Percentiles rank a stretch among this genome's conserved stretches.
These are phyloP conservation scores for Boletus subparvulus DNA, from an alignment of 768 basidiomycete genomes.

Conservation along the genomic window DNA sequence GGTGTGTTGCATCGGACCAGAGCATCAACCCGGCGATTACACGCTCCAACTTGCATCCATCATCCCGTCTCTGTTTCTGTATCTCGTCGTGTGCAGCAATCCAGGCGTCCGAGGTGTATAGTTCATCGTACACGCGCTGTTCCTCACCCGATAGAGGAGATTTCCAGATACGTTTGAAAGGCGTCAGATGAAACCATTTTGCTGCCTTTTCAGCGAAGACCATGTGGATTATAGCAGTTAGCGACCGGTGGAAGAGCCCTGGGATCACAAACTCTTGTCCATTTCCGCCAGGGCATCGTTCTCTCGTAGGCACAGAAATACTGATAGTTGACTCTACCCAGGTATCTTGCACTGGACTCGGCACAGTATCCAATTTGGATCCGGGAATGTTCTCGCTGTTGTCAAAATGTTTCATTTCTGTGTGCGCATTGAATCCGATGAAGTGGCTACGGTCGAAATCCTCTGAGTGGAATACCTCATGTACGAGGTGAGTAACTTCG, in stretches of 20 bases:
- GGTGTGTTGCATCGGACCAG: neutral
- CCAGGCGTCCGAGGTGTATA: too few relatives aligned
- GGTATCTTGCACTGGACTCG: too few relatives aligned
- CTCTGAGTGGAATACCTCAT: neutral
- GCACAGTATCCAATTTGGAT: too few relatives aligned
- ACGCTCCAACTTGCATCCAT: slow-evolving; percentile 12
- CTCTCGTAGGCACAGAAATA: too few relatives aligned
- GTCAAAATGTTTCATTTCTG: too few relatives aligned
- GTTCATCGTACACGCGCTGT: too few relatives aligned
- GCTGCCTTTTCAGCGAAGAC: slow-evolving; percentile 4
- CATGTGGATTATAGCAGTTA: slow-evolving; percentile 13
- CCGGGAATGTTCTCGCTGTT: too few relatives aligned
- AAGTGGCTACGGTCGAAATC: too few relatives aligned
- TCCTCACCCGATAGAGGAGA: too few relatives aligned
- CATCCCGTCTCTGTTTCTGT: slow-evolving; percentile 13
- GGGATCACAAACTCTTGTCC: slow-evolving; percentile 22
- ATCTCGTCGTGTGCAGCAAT: neutral
- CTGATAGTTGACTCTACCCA: too few relatives aligned
- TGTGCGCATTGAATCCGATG: too few relatives aligned
- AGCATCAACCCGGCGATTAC: neutral
- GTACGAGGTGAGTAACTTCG: slow-evolving; percentile 7
- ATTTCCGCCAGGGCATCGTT: neutral
- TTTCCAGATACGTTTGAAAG: slow-evolving; percentile 12
- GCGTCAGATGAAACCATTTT: slow-evolving; percentile 23
- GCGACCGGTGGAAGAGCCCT: slow-evolving; percentile 26